A percentile compares a stretch with the other conserved stretches of the same genome.
Conservation (phyloP, 1,284 basidiomycete genomes). For the Rhodotorula sp. region DNA sequence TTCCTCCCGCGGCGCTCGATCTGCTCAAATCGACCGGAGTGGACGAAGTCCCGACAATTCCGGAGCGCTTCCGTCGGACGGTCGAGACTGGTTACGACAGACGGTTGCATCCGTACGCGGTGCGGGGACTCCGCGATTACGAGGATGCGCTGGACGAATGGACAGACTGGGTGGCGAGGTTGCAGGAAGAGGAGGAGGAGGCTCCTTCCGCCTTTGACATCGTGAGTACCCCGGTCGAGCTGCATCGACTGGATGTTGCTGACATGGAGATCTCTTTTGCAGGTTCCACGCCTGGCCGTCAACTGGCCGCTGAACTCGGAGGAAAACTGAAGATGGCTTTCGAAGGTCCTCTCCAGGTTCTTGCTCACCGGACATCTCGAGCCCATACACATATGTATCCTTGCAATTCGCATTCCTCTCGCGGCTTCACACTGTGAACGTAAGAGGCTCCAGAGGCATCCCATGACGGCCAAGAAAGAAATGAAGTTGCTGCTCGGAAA, state of each 20-base stretch:
- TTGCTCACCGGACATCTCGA: too few species aligned
- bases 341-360: too few species aligned
- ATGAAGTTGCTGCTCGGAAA: too few species aligned
- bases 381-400: too few species aligned
- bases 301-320: slow-evolving; percentile 16
- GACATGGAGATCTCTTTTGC: background rate
- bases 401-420: too few species aligned
- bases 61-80: slow-evolving; percentile 33
- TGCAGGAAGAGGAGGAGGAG: slow-evolving; percentile 37
- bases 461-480: too few species aligned
- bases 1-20: slow-evolving; percentile 46
- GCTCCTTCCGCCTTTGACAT: slow-evolving; percentile 19
- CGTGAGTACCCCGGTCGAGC: background rate
- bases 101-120: slow-evolving; percentile 53
- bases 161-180: slow-evolving; percentile 35
- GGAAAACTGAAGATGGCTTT: background rate
- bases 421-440: too few species aligned
- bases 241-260: background rate
- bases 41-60: slow-evolving; percentile 42
- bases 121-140: slow-evolving; percentile 53
- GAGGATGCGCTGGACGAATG: slow-evolving; percentile 51
- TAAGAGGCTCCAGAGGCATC: too few species aligned
- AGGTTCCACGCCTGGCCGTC: slow-evolving; percentile 25
- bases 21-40: slow-evolving; percentile 41
- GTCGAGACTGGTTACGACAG: slow-evolving; percentile 41